A percentile compares a stretch with the other conserved stretches of the same genome.
phyloP scores from a whole-genome alignment of 192 early-diverging fungal species.

The Coemansia erecta region DNA sequence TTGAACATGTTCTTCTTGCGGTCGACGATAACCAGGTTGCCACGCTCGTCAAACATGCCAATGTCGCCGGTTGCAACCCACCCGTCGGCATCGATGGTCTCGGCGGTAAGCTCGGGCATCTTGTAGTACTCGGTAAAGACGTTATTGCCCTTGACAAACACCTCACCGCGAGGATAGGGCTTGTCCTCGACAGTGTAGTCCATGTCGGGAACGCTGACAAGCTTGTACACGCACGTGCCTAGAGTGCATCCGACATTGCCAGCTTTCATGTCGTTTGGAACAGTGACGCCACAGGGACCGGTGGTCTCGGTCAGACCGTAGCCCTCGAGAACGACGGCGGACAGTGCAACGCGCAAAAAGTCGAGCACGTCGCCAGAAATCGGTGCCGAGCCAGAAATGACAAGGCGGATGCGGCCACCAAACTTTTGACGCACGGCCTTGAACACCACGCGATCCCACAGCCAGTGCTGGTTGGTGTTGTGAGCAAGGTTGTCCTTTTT shows the following conservation, averaged over 20 bases:
- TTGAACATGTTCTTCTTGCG: constrained; percentile 86
- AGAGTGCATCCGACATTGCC: constrained; percentile 75
- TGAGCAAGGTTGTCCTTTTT: constrained; percentile 66
- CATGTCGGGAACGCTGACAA: constrained; percentile 76
- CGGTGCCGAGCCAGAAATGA: constrained; percentile 86
- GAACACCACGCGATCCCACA: constrained; percentile 81
- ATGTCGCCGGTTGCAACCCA: constrained; percentile 87
- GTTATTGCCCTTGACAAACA: constrained; percentile 75
- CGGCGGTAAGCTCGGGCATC: constrained; percentile 71
- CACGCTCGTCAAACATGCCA: constrained; percentile 65
- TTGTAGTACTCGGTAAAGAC: constrained; percentile 79
- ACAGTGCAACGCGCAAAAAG: constrained; percentile 77
- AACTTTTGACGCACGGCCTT: constrained; percentile 78
- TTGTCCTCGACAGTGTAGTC: constrained; percentile 60
- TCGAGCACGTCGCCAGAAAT: constrained; percentile 82
- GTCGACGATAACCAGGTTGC: constrained; percentile 73
- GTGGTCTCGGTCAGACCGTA: constrained; percentile 83
- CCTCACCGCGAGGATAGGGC: constrained; percentile 70
- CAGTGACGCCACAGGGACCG: constrained; percentile 65
- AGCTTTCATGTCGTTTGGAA: constrained; percentile 55
- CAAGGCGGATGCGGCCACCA: constrained; percentile 81
- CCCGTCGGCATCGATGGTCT: constrained; percentile 71
- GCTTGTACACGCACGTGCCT: constrained; percentile 69
- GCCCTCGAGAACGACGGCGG: constrained; percentile 72
- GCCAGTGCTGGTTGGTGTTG: constrained; percentile 38